These are phyloP conservation scores for Cantharellus cinnabarinus DNA, from an alignment of 768 basidiomycete genomes.

Conservation along the genomic window DNA sequence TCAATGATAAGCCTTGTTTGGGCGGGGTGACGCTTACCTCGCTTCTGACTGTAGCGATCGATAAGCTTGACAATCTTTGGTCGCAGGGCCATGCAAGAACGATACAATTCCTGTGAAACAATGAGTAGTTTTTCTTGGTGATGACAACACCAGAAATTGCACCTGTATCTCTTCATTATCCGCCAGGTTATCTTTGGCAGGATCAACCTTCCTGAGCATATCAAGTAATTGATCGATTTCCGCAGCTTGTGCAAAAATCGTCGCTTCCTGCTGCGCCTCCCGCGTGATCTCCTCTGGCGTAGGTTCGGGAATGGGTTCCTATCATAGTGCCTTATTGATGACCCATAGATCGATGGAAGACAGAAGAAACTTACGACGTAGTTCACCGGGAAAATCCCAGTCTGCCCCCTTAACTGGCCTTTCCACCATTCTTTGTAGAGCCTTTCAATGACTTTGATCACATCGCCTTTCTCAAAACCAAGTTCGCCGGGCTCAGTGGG, in stretches of 20 bases:
- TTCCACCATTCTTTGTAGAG: constrained; percentile 96
- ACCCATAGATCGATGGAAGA: neutral
- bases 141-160: constrained; percentile 7
- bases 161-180: constrained; percentile 86
- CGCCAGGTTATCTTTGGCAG: constrained; percentile 61
- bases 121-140: constrained; percentile 6
- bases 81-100: constrained; percentile 68
- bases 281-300: constrained; percentile 51
- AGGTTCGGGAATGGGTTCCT: constrained; percentile 77
- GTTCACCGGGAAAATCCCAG: constrained; percentile 93
- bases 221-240: constrained; percentile 64
- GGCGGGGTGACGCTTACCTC: constrained; percentile 24
- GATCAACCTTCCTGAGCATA: constrained; percentile 54
- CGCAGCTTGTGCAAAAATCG: constrained; percentile 70
- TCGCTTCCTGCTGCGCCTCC: constrained; percentile 74
- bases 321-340: constrained; percentile 2
- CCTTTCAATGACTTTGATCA: constrained; percentile 87
- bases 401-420: constrained; percentile 72
- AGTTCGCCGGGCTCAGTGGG: constrained; percentile 79
- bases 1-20: constrained; percentile 43
- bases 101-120: constrained; percentile 56
- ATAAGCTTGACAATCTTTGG: constrained; percentile 94
- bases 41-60: constrained; percentile 92
- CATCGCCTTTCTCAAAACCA: constrained; percentile 76
- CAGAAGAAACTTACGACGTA: constrained; percentile 49